Percentiles rank a stretch among this genome's conserved stretches.
Evolutionary conservation across 129 eudicot genomes (phyloP).

Genomic region (Lonicera japonica): DNA sequence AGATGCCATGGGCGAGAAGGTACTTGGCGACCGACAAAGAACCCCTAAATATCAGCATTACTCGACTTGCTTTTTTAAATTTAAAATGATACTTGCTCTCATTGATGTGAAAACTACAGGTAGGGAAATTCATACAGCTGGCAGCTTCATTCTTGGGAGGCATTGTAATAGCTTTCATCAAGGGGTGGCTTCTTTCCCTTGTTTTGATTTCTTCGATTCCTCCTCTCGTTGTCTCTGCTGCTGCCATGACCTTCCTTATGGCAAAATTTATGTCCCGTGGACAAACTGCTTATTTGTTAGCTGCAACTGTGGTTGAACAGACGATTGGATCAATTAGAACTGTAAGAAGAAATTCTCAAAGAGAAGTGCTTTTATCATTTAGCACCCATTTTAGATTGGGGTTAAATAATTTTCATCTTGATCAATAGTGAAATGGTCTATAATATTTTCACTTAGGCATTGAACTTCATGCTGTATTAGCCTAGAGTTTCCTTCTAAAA

Average conservation of each 20-base stretch:
- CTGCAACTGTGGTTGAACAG: constrained; percentile 35
- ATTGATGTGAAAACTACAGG: constrained; percentile 10
- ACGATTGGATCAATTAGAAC: constrained; percentile 36
- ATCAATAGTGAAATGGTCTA: no score
- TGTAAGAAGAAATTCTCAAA: constrained; percentile 15
- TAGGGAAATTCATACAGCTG: constrained; percentile 32
- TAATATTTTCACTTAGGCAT: no score
- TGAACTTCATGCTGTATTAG: no score
- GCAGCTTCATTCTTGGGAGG: constrained; percentile 28
- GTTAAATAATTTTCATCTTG: no score
- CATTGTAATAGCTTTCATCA: constrained; percentile 28
- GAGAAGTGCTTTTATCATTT: not conserved
- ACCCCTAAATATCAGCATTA: no score
- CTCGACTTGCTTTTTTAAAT: no score
- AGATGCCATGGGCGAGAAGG: constrained; percentile 57
- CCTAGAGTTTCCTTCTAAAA: no score
- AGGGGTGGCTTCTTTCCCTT: constrained; percentile 37
- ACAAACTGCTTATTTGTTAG: constrained; percentile 33
- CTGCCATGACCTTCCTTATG: constrained; percentile 21
- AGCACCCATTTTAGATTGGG: no score
- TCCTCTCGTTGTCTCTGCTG: constrained; percentile 20
- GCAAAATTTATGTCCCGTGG: constrained; percentile 20
- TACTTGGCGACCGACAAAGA: no score
- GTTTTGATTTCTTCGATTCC: constrained; percentile 31
- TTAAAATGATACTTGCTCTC: not conserved